These are phyloP conservation scores for Xylaria polymorpha DNA, from an alignment of 2,329 filamentous ascomycete species.

Conservation along the genomic window DNA sequence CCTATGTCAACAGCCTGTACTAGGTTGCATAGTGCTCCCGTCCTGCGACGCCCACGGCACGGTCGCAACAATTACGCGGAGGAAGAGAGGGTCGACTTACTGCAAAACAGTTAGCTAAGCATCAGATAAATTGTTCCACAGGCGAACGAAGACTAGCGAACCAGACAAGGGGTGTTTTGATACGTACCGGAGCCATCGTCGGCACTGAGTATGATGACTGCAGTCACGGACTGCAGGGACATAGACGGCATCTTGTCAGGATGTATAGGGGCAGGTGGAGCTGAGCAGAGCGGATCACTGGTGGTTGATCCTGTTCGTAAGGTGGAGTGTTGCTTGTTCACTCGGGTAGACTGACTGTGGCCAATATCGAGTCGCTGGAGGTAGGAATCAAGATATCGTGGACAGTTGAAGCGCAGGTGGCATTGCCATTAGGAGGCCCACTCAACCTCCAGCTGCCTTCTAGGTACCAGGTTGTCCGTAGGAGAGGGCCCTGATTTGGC, in stretches of 20 bases:
- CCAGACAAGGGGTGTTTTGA: slow-evolving; percentile 3
- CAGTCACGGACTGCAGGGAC: slow-evolving; percentile 80
- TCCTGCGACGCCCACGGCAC: not conserved
- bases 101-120: slow-evolving; percentile 30
- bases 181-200: slow-evolving; percentile 78
- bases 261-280: slow-evolving; percentile 11
- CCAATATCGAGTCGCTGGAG: slow-evolving; percentile 6
- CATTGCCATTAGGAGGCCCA: slow-evolving; percentile 21
- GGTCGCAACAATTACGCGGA: not conserved
- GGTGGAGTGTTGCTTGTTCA: slow-evolving; percentile 5
- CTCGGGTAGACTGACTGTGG: not conserved
- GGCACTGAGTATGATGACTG: slow-evolving; percentile 80
- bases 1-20: slow-evolving; percentile 18
- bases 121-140: slow-evolving; percentile 19
- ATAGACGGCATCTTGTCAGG: slow-evolving; percentile 72
- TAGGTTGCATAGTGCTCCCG: not conserved
- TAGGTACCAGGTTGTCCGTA: too few relatives aligned
- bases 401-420: slow-evolving; percentile 23
- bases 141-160: not conserved
- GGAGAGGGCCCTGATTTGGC: slow-evolving; percentile 41
- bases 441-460: not conserved
- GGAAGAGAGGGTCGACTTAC: slow-evolving; percentile 28
- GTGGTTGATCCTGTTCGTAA: not conserved
- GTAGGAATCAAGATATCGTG: not conserved
- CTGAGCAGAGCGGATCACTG: slow-evolving; percentile 14